phyloP scores from a whole-genome alignment of 352 stramenopile species.

The Phytophthora meadii region DNA sequence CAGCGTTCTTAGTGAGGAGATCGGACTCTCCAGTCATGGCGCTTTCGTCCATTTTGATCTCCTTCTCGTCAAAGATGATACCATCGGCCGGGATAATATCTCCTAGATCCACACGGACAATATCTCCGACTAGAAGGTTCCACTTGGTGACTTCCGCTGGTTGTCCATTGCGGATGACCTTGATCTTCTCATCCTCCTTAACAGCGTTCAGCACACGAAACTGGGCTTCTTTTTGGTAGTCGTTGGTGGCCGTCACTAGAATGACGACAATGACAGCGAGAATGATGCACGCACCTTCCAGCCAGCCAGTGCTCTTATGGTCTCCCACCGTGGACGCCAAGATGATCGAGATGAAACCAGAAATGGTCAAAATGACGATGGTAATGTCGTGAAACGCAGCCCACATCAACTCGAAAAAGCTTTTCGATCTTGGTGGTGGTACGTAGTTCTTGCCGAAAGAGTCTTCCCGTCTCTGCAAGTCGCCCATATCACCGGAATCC shows the following conservation, averaged over 20 bases:
- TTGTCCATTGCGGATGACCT: no score
- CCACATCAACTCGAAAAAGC: conserved; percentile 84
- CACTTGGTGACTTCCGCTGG: conserved; percentile 70
- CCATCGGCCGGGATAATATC: conserved; percentile 92
- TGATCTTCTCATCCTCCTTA: conserved; percentile 83
- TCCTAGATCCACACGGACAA: conserved; percentile 83
- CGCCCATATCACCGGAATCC: conserved; percentile 41
- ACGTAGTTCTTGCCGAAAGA: conserved; percentile 75
- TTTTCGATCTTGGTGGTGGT: conserved; percentile 52
- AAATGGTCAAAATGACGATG: conserved; percentile 88
- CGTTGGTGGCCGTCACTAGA: conserved; percentile 85
- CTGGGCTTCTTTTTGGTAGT: conserved; percentile 92
- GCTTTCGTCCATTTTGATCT: conserved; percentile 92
- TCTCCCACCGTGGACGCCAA: conserved; percentile 59
- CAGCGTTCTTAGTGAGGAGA: conserved; percentile 71
- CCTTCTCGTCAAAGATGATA: conserved; percentile 85
- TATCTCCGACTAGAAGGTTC: conserved; percentile 90
- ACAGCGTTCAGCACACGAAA: conserved; percentile 84
- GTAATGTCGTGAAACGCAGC: conserved; percentile 91
- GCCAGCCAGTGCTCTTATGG: conserved; percentile 69
- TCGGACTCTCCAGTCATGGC: conserved; percentile 93
- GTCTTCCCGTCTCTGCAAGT: conserved; percentile 48
- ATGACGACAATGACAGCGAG: conserved; percentile 89
- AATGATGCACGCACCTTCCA: conserved; percentile 91
- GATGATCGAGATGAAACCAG: conserved; percentile 82